Conservation (phyloP, 306 rosid genomes). For the Urtica urens region DNA sequence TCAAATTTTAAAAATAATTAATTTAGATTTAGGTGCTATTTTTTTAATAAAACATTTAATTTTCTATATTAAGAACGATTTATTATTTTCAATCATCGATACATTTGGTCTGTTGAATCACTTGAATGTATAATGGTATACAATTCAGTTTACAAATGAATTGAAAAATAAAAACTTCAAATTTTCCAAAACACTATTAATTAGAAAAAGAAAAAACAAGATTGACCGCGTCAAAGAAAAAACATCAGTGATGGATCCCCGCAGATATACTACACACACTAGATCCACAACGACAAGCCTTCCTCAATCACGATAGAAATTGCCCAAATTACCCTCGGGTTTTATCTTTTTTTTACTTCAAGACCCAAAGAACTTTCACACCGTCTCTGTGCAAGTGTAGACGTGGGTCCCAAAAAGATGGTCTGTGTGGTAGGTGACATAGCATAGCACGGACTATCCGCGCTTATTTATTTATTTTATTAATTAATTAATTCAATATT, state of each 20-base stretch:
- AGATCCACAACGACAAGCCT: conserved; percentile 18
- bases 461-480: background rate
- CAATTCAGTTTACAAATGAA: too few relatives aligned
- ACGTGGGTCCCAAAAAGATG: conserved; percentile 2
- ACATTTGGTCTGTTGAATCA: too few relatives aligned
- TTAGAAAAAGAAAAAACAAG: background rate
- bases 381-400: background rate
- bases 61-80: too few relatives aligned
- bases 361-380: too few relatives aligned
- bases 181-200: background rate
- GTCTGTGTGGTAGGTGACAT: conserved; percentile 11
- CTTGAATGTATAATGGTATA: too few relatives aligned
- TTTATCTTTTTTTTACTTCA: background rate
- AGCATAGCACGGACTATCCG: background rate
- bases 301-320: conserved; percentile 19
- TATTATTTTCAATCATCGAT: too few relatives aligned
- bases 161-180: too few relatives aligned
- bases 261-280: conserved; percentile 2
- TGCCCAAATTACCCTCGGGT: conserved; percentile 1
- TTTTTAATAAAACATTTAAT: too few relatives aligned
- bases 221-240: conserved; percentile 5
- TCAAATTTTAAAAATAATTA: too few relatives aligned
- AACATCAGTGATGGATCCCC: conserved; percentile 33
- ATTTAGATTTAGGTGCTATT: too few relatives aligned
- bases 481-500: too few relatives aligned